phyloP scores from a whole-genome alignment of 345 rosid species.

The Lepidium sativum region DNA sequence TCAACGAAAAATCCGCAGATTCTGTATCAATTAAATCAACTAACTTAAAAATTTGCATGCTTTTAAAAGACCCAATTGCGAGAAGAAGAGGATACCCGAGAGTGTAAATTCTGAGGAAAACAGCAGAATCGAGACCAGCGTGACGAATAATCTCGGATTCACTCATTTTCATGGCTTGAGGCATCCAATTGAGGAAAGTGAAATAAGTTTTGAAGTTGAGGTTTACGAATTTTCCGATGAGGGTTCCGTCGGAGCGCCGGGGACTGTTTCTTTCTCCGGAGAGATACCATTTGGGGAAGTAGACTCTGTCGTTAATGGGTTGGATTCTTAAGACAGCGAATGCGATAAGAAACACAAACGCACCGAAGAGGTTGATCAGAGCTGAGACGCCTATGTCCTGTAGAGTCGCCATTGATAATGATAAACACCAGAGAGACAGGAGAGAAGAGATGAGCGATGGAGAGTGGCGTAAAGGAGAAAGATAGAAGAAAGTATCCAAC shows the following conservation, averaged over 20 bases:
- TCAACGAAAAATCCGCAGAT: no score
- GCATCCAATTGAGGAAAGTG: slow-evolving; percentile 97
- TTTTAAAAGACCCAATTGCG: not conserved
- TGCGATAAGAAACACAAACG: slow-evolving; percentile 73
- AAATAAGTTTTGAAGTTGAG: slow-evolving; percentile 65
- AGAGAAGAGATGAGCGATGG: not conserved
- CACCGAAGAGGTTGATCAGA: slow-evolving; percentile 56
- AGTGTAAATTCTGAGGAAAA: slow-evolving; percentile 77
- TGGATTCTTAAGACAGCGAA: slow-evolving; percentile 85
- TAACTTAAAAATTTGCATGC: no score
- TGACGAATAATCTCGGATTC: slow-evolving; percentile 72
- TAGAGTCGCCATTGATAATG: slow-evolving; percentile 66
- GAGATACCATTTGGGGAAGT: slow-evolving; percentile 86
- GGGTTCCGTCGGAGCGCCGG: slow-evolving; percentile 39
- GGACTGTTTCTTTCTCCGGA: slow-evolving; percentile 65
- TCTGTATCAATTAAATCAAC: no score
- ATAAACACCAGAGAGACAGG: not conserved
- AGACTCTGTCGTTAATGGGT: slow-evolving; percentile 89
- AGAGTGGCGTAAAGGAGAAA: slow-evolving; percentile 6
- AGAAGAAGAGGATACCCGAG: slow-evolving; percentile 53
- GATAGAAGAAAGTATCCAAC: not conserved
- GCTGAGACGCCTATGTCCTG: slow-evolving; percentile 87
- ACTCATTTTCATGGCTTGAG: slow-evolving; percentile 83
- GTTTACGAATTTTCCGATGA: slow-evolving; percentile 74
- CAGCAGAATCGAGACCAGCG: slow-evolving; percentile 96